Evolutionary conservation across 495 filamentous ascomycete genomes (phyloP), one percentile per base, ranked within the genome.

Genomic region (Aspergillus diversus): DNA sequence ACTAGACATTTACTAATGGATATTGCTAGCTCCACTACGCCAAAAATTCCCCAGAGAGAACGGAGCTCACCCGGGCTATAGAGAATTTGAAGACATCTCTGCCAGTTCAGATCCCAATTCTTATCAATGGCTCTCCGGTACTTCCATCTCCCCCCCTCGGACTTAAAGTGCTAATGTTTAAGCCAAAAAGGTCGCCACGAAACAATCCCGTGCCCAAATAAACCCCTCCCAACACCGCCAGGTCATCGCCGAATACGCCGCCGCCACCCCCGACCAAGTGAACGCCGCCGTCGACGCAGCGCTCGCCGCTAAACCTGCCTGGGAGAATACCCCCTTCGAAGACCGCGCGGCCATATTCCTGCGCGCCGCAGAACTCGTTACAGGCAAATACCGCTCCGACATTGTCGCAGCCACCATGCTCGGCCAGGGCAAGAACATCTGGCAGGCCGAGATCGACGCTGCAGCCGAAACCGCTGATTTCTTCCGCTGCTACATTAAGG

Each of bases 381-480:
- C 90, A 39, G 87, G 86, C 33, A 97, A 97, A 73, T 97, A 97
- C 76, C 86, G 94, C 66, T 93, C 93, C 64, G 90, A 94, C 47
- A 80, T 97, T 51, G 92, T 97, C 83, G 92, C 94, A 4, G 88
- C 91, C 4, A 97, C 93, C 2, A 97, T 97, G 83, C 80, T 96
- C 2, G 93, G 94, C 34, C 93, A 97, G 74, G 93, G 93, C 60
- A 97, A 97, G 80, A 97, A 96, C 72, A 90, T 90, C 21, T 97
- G 92, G 92, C 94, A 97, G 72, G 93, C 93, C 35, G 91, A 97
- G 80, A 97, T 97, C 59, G 93, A 97, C 75, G 87, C 93, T 27
- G 89, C 92, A 4, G 93, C 93, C 1, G 93, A 97, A 77, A 80
- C 94, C 17, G 88, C 84, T 57, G 93, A 97, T 72, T 97, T 97